Evolutionary conservation across 2,329 filamentous ascomycete genomes (phyloP).

Genomic region (Capronia coronata): DNA sequence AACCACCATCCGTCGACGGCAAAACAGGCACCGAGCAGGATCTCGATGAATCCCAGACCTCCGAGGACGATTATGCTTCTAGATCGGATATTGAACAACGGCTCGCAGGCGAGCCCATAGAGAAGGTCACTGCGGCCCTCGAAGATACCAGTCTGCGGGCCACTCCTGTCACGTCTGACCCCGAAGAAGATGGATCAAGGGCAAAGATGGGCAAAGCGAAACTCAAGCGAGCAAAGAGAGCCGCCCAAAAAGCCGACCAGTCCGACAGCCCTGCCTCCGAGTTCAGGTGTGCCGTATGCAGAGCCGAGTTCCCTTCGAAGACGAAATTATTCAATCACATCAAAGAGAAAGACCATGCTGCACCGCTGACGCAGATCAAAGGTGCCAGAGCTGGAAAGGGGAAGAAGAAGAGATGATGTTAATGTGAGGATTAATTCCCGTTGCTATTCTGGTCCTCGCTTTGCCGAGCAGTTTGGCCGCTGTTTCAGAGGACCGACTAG

Average conservation of each 20-base stretch:
- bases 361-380: constrained; percentile 34
- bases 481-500: neutral
- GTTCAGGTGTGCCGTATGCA: constrained; percentile 71
- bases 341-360: constrained; percentile 57
- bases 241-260: constrained; percentile 33
- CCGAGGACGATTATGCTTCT: constrained; percentile 40
- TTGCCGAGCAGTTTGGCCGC: too few relatives aligned
- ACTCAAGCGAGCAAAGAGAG: constrained; percentile 47
- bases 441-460: too few relatives aligned
- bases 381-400: constrained; percentile 23
- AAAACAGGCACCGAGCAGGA: constrained; percentile 7
- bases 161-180: constrained; percentile 22
- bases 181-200: constrained; percentile 21
- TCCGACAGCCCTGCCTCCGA: constrained; percentile 29
- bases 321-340: constrained; percentile 70
- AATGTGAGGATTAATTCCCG: neutral
- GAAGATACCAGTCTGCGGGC: constrained; percentile 23
- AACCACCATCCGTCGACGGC: neutral
- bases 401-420: constrained; percentile 24
- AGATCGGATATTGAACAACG: constrained; percentile 39
- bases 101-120: constrained; percentile 27
- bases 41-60: constrained; percentile 16
- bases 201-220: constrained; percentile 48
- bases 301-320: constrained; percentile 68
- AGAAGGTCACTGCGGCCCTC: constrained; percentile 19